Base-by-base conservation (phyloP, 805 yeast species). In the Myxozyma sirexii region DNA sequence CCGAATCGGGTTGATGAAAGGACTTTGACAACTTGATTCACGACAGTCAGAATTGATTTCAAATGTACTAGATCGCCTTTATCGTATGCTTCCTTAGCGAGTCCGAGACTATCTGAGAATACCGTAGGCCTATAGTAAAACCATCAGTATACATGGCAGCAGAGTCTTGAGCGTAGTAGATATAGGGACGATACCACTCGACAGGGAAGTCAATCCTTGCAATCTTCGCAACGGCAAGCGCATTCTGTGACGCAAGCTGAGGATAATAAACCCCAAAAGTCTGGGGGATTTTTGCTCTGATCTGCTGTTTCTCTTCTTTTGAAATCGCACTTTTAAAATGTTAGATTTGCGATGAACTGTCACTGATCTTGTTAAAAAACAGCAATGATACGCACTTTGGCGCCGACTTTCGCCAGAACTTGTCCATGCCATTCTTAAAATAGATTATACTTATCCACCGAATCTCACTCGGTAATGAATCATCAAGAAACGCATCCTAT, bases 391-490 rank as follows among this genome's bases (percentile, higher is more conserved):
- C 79, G 23, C 79, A 76, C 68, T 82, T 75, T 35, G 78, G 74
- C 19, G 89, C 78, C 0, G 90, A 78, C 0, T 86, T 77, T 59
- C 97, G 78, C 98, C 99, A 93, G 69, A 83, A 84, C 69, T 82
- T 84, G 17, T 90, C 96, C 21, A 90, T 78, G 1, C 96, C 96
- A 72, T 93, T 93, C 70, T 94, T 93, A 73, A 93, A 84, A 64
- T 87, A 88, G 43, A 93, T 93, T 1, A 90, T 80, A 0, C 96
- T 91, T 26, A 92, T 76, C 96, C 97, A 91, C 68, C 98, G 78
- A 6, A 84, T 76, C 59, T 87, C 88, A 31, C 87, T 73, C 0
- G 91, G 81, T 17, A 82, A 67, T 0, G 84, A 79, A 2, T 77
- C 70, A 63, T 88, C 86, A 56, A 83, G 75, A 71, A 89, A 92